phyloP scores from a whole-genome alignment of 2,329 filamentous ascomycete species.

The Colletotrichum coccodes region DNA sequence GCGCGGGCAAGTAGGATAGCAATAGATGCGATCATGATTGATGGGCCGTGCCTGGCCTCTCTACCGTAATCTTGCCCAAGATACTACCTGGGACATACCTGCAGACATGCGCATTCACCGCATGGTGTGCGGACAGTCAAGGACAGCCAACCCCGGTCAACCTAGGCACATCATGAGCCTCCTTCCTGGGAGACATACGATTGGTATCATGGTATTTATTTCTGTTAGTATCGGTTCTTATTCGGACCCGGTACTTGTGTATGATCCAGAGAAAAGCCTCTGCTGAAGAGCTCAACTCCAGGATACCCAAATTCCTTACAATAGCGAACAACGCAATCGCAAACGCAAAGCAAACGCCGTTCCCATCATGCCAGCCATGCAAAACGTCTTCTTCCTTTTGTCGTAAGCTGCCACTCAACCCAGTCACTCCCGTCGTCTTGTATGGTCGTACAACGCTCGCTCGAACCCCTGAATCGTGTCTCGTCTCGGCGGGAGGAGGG shows the following conservation, averaged over 20 bases:
- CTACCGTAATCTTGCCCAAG: too few relatives aligned
- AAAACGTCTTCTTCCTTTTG: slow-evolving; percentile 19
- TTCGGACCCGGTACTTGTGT: slow-evolving; percentile 1
- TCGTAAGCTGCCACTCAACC: slow-evolving; percentile 2
- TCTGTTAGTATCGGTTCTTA: slow-evolving; percentile 16
- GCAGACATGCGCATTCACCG: neutral
- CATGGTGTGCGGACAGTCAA: neutral
- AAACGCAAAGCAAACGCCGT: slow-evolving; percentile 31
- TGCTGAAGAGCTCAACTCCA: slow-evolving; percentile 21
- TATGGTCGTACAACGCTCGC: slow-evolving; percentile 19
- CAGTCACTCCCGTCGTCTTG: neutral
- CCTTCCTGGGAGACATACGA: neutral
- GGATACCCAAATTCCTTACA: slow-evolving; percentile 30
- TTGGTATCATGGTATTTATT: slow-evolving; percentile 21
- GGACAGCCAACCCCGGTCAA: neutral
- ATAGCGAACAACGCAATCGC: slow-evolving; percentile 24
- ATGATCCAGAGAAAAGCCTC: slow-evolving; percentile 20
- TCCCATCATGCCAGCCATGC: slow-evolving; percentile 33
- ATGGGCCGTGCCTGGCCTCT: too few relatives aligned
- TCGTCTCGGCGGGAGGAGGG: neutral
- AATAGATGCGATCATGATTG: neutral
- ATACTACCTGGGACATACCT: neutral
- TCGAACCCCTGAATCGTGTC: neutral
- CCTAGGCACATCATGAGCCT: neutral
- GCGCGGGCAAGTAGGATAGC: neutral